Evolutionary conservation across 345 rosid genomes (phyloP).

Genomic region (Clarkia xantiana): DNA sequence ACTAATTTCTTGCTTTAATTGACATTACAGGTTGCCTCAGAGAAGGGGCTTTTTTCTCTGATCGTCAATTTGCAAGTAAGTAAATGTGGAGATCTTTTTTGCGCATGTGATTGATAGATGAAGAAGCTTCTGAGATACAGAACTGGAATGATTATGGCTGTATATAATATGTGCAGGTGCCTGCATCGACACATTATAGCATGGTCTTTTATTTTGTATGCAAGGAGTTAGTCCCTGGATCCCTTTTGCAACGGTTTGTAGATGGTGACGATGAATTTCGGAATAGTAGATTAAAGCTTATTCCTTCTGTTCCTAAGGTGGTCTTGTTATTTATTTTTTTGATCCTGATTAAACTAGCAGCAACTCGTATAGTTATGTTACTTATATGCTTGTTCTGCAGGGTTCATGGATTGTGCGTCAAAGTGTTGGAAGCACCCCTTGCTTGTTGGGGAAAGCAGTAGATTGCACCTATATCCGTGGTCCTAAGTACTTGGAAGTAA

Average conservation of each 20-base stretch:
- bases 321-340: too few species aligned
- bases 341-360: too few species aligned
- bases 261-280: conserved; percentile 98
- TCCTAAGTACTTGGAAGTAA: conserved; percentile 75
- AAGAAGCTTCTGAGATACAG: too few species aligned
- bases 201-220: conserved; percentile 91
- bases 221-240: conserved; percentile 48
- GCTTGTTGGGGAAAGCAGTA: conserved; percentile 90
- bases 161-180: conserved; percentile 37
- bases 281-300: conserved; percentile 90
- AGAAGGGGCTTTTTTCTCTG: conserved; percentile 57
- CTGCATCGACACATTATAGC: conserved; percentile 91
- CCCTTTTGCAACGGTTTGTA: conserved; percentile 86
- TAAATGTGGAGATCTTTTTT: conserved; percentile 7
- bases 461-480: conserved; percentile 91
- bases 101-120: neutral
- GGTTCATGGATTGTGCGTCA: conserved; percentile 99
- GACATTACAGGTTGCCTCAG: conserved; percentile 47
- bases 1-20: too few species aligned
- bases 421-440: conserved; percentile 98
- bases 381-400: conserved; percentile 19
- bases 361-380: too few species aligned
- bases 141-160: neutral
- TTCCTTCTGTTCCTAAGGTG: conserved; percentile 93
- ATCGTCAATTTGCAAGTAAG: conserved; percentile 69